phyloP scores from a whole-genome alignment of 257 asterid genomes.

The Datura wrightii region DNA sequence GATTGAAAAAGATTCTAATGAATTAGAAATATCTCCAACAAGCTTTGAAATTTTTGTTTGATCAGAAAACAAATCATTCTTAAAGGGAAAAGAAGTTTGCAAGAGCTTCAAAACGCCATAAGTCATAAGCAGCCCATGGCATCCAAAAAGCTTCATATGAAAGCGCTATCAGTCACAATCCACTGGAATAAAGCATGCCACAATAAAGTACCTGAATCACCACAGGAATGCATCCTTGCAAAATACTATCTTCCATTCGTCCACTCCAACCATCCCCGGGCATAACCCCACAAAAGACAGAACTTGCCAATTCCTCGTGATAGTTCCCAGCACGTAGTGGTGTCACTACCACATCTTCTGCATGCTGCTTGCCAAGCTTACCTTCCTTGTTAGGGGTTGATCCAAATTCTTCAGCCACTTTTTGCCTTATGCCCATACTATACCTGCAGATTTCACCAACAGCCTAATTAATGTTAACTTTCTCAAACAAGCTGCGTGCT shows the following conservation, averaged over 20 bases:
- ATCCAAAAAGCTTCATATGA: not conserved
- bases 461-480: not conserved
- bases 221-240: slow-evolving; percentile 96
- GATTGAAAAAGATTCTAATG: slow-evolving; percentile 1
- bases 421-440: slow-evolving; percentile 99
- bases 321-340: slow-evolving; percentile 69
- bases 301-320: slow-evolving; percentile 71
- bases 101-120: slow-evolving; percentile 17
- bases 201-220: slow-evolving; percentile 71
- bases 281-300: slow-evolving; percentile 94
- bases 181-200: not conserved
- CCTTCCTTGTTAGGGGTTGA: slow-evolving; percentile 85
- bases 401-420: slow-evolving; percentile 90
- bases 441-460: slow-evolving; percentile 59
- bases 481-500: not conserved
- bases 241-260: slow-evolving; percentile 95
- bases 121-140: not conserved
- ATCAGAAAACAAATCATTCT: not conserved
- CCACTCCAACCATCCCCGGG: slow-evolving; percentile 99
- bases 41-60: not conserved
- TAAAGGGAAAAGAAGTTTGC: not conserved
- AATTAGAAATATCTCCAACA: not conserved
- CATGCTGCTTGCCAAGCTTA: slow-evolving; percentile 84
- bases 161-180: not conserved
- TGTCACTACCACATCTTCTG: slow-evolving; percentile 81